Conservation (phyloP, 2,329 filamentous ascomycete species). For the Fusarium newnesense region DNA sequence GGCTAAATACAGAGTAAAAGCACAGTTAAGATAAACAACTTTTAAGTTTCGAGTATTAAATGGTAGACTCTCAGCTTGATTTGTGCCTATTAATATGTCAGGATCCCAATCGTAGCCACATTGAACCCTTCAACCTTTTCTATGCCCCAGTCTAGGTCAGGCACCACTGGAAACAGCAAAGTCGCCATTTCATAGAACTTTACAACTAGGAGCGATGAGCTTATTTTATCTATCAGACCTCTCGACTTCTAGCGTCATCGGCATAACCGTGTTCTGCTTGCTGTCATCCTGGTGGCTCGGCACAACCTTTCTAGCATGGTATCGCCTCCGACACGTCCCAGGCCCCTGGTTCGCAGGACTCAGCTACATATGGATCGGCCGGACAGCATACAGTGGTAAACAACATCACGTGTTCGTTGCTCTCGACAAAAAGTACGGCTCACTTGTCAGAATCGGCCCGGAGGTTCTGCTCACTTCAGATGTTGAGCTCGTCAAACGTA, state of each 20-base stretch:
- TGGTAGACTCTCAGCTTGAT: accelerated
- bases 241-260: accelerated
- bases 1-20: background rate
- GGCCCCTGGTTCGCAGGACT: background rate
- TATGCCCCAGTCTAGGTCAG: too few species aligned
- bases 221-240: accelerated
- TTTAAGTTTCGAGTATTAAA: accelerated
- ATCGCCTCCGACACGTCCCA: background rate
- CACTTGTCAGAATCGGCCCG: background rate
- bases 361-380: constrained; percentile 3
- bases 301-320: background rate
- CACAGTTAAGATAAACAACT: accelerated
- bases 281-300: background rate
- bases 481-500: background rate
- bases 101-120: accelerated
- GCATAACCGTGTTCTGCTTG: accelerated
- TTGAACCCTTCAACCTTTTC: too few species aligned
- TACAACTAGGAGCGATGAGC: background rate
- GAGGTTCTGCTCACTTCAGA: background rate
- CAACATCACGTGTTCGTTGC: background rate
- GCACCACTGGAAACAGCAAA: too few species aligned
- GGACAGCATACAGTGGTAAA: background rate
- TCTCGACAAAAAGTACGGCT: background rate
- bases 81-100: accelerated
- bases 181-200: too few species aligned